phyloP scores from a whole-genome alignment of 306 rosid species.

The Cucumis melo region DNA sequence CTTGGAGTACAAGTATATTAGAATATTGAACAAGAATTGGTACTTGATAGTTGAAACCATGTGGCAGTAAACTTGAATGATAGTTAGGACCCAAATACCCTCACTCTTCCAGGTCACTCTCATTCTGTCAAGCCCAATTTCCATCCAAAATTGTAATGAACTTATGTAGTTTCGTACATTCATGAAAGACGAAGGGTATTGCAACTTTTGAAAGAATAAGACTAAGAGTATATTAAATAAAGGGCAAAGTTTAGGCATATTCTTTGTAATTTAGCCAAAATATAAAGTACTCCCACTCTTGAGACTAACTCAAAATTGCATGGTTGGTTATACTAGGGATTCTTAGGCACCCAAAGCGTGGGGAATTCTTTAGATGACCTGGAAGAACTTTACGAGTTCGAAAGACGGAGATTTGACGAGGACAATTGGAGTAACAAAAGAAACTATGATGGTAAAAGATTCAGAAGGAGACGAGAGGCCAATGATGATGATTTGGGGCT shows the following conservation, averaged over 20 bases:
- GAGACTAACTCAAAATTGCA: background rate
- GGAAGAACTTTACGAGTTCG: slow-evolving; percentile 43
- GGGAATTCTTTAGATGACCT: slow-evolving; percentile 39
- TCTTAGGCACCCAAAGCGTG: slow-evolving; percentile 56
- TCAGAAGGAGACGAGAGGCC: slow-evolving; percentile 29
- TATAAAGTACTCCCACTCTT: background rate
- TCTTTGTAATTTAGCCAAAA: background rate
- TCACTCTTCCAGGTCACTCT: background rate
- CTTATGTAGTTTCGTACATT: too few relatives aligned
- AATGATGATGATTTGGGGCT: slow-evolving; percentile 76
- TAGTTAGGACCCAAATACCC: background rate
- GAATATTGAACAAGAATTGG: background rate
- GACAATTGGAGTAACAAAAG: slow-evolving; percentile 24
- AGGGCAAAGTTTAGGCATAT: too few relatives aligned
- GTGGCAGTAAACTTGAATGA: background rate
- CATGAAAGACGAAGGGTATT: too few relatives aligned
- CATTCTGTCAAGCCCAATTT: background rate
- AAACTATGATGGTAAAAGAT: slow-evolving; percentile 31
- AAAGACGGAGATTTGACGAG: slow-evolving; percentile 24
- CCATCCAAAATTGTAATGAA: background rate
- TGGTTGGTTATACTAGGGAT: slow-evolving; percentile 35
- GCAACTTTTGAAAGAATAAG: too few relatives aligned
- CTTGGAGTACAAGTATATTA: too few relatives aligned
- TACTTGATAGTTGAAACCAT: background rate
- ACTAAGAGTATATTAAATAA: too few relatives aligned